Evolutionary conservation across 208 protist species (phyloP).

Genomic region (Sergeia podlipaevii): DNA sequence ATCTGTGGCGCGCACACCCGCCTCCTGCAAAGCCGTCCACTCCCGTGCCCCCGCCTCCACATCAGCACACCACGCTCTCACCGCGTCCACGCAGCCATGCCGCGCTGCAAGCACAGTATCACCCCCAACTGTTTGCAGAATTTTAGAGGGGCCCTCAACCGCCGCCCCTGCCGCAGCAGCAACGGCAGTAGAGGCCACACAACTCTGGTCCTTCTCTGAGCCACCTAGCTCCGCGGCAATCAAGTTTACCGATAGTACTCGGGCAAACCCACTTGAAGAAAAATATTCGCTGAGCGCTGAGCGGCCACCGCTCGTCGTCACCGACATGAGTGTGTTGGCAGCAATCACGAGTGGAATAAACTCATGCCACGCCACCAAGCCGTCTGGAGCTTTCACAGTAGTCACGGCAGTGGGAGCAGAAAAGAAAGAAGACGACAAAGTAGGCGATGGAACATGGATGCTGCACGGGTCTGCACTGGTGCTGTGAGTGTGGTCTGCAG

Average conservation of each 20-base stretch:
- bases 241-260: constrained; percentile 41
- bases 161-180: neutral
- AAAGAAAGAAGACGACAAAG: neutral
- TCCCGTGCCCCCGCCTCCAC: constrained; percentile 24
- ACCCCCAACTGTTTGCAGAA: too few species aligned
- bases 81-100: constrained; percentile 37
- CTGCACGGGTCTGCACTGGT: neutral
- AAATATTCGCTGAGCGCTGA: constrained; percentile 45
- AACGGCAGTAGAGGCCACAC: neutral
- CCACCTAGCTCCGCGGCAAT: constrained; percentile 7
- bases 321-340: constrained; percentile 30
- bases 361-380: constrained; percentile 26
- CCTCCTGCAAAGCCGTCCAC: neutral
- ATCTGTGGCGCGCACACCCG: neutral
- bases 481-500: neutral
- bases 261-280: constrained; percentile 31
- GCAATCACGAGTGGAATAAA: constrained; percentile 71
- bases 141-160: neutral
- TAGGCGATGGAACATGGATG: neutral
- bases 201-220: too few species aligned
- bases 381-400: constrained; percentile 17
- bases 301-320: constrained; percentile 29
- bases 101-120: constrained; percentile 24
- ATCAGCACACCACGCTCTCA: constrained; percentile 32
- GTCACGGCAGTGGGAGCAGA: neutral